These are phyloP conservation scores for Colletotrichum sp. DNA, from an alignment of 2,329 filamentous ascomycete species.

Conservation along the genomic window DNA sequence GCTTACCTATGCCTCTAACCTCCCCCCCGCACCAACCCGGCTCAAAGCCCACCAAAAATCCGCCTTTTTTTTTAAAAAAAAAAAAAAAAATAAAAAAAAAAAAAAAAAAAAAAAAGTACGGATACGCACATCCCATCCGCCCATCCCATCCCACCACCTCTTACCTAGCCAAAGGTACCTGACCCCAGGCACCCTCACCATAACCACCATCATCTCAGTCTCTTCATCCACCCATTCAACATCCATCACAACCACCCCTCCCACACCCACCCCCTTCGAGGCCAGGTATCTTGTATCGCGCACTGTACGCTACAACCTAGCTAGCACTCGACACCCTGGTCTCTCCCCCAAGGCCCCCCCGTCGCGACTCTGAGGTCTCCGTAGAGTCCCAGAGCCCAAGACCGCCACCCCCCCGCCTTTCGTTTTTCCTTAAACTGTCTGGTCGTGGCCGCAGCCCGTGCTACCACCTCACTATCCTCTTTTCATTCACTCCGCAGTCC, in stretches of 20 bases:
- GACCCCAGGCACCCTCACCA: background rate
- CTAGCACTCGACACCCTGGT: constrained; percentile 16
- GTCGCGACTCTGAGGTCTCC: constrained; percentile 8
- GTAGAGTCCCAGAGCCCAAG: constrained; percentile 3
- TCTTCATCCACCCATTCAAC: background rate
- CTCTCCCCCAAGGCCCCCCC: constrained; percentile 9
- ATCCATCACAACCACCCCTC: background rate
- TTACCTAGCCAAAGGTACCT: background rate
- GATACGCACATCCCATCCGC: background rate
- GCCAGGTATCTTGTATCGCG: constrained; percentile 2
- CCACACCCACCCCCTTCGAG: background rate
- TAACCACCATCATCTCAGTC: background rate
- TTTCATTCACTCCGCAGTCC: constrained; percentile 55
- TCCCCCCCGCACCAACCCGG: no score
- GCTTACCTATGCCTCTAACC: no score
- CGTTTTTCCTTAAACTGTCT: constrained; percentile 42
- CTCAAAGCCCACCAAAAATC: no score
- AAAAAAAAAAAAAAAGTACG: background rate
- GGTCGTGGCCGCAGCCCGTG: constrained; percentile 48
- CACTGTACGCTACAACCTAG: constrained; percentile 16
- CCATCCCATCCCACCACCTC: background rate
- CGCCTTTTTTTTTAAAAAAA: no score
- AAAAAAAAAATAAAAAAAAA: no score
- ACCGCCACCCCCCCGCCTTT: constrained; percentile 31
- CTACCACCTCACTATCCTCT: constrained; percentile 56